Conservation (phyloP, 352 stramenopile species). For the Phytophthora fragariae region DNA sequence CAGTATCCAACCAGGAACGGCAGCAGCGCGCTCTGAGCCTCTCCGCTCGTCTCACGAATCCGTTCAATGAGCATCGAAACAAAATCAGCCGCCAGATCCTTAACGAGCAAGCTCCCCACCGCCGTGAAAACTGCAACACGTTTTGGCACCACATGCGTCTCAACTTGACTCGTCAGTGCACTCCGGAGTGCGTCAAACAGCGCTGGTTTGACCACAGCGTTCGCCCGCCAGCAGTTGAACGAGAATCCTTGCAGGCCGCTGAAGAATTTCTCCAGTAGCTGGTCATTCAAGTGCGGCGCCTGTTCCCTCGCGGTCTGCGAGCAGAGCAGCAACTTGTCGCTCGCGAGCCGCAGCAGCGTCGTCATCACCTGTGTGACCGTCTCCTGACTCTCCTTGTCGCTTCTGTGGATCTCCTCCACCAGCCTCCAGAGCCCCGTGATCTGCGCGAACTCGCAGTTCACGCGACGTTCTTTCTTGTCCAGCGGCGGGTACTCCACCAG, state of each 20-base stretch:
- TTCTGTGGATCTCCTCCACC: constrained; percentile 48
- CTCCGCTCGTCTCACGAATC: not conserved
- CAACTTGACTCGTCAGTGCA: not conserved
- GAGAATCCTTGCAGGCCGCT: constrained; percentile 50
- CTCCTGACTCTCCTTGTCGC: constrained; percentile 19
- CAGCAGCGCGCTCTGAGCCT: constrained; percentile 19
- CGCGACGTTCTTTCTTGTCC: constrained; percentile 17
- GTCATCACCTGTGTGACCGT: constrained; percentile 32
- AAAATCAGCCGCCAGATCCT: constrained; percentile 47
- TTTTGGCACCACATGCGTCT: not conserved
- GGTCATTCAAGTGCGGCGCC: constrained; percentile 45
- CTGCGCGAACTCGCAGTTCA: constrained; percentile 72
- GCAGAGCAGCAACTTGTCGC: constrained; percentile 30
- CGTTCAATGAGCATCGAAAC: constrained; percentile 25
- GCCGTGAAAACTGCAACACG: constrained; percentile 46
- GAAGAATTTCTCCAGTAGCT: constrained; percentile 67
- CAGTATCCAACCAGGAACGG: constrained; percentile 49
- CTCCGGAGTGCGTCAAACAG: constrained; percentile 36
- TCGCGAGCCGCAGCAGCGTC: constrained; percentile 41
- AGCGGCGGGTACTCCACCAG: constrained; percentile 22
- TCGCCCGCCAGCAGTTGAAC: constrained; percentile 46
- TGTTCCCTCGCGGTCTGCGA: constrained; percentile 15
- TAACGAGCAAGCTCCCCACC: constrained; percentile 50
- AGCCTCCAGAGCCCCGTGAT: constrained; percentile 65
- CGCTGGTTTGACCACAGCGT: constrained; percentile 24